These are phyloP conservation scores for Diaporthe aspalathi DNA, from an alignment of 2,329 filamentous ascomycete genomes.

Conservation along the genomic window DNA sequence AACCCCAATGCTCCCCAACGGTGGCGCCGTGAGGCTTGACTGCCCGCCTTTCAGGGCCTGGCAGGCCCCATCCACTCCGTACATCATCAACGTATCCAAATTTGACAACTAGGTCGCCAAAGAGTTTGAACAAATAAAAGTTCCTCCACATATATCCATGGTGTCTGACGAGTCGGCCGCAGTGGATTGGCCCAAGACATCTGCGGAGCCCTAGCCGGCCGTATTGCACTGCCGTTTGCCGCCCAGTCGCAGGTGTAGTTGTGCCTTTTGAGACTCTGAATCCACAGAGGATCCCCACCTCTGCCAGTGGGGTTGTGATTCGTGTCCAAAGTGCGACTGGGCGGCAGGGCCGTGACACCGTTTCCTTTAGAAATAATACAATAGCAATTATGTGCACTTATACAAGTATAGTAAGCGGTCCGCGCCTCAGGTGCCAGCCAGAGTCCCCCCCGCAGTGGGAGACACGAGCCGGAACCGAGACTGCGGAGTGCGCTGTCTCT, in stretches of 20 bases:
- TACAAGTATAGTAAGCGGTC: conserved; percentile 32
- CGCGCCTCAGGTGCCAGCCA: conserved; percentile 27
- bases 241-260: not conserved
- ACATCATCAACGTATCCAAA: conserved; percentile 10
- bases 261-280: not conserved
- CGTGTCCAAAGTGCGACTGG: not conserved
- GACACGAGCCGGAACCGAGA: conserved; percentile 22
- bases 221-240: not conserved
- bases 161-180: conserved; percentile 1
- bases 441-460: not conserved
- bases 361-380: conserved; percentile 37
- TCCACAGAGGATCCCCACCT: not conserved
- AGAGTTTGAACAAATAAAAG: conserved; percentile 17
- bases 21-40: conserved; percentile 4
- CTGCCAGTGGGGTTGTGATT: not conserved
- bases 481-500: conserved; percentile 14
- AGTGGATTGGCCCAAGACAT: not conserved
- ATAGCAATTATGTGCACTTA: conserved; percentile 41
- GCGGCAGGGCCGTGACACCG: conserved; percentile 8
- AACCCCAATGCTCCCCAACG: conserved; percentile 9
- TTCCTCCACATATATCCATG: conserved; percentile 18
- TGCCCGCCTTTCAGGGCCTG: not conserved
- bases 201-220: not conserved
- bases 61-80: not conserved
- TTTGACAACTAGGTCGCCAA: conserved; percentile 17